Evolutionary conservation across 768 basidiomycete species (phyloP), one percentile per base, ranked within the genome.

Genomic region (Calocera viscosa): DNA sequence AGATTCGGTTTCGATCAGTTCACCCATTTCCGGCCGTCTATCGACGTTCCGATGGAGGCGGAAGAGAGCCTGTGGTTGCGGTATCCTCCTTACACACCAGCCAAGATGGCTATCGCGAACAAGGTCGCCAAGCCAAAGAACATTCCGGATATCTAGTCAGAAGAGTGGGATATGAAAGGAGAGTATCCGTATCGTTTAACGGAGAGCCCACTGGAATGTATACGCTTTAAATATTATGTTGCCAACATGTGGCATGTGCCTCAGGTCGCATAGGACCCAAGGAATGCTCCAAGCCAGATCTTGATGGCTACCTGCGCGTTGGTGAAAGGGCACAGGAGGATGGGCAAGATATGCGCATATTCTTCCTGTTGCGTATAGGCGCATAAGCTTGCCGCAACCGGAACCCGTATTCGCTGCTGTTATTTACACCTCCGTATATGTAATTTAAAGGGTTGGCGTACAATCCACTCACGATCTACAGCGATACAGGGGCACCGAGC

Each of bases 1-100:
- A 81, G 81, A 70, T 79, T 81, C 70, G 83, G 80, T 64, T 87
- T 81, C 67, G 82, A 86, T 26, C 72, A 77, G 1, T 88, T 86
- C 72, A 79, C 79, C 1, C 82, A 85, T 60, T 71, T 78, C 16
- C 76, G 84, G 32, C 72, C 77, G 14, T 77, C 81, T 22, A 72
- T 84, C 38, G 83, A 87, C 68, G 81, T 60, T 16, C 53, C 53
- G 10, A 26, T 26, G 2, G 53, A 2, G 8, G 53, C 24, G 10
- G 53, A 60, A 32, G 10, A 3, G 8, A 2, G 10, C 2, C 19
- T 60, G 2, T 5, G 7, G 8, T 32, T 60, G 26, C 14, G 53
- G 26, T 60, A 60, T 32, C 53, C 53, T 28, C 53, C 53, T 2
- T 60, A 60, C 26, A 60, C 53, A 32, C 19, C 26, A 10, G 53